These are phyloP conservation scores for Fagopyrum tataricum DNA, from an alignment of 148 eudicot genomes.

Conservation along the genomic window DNA sequence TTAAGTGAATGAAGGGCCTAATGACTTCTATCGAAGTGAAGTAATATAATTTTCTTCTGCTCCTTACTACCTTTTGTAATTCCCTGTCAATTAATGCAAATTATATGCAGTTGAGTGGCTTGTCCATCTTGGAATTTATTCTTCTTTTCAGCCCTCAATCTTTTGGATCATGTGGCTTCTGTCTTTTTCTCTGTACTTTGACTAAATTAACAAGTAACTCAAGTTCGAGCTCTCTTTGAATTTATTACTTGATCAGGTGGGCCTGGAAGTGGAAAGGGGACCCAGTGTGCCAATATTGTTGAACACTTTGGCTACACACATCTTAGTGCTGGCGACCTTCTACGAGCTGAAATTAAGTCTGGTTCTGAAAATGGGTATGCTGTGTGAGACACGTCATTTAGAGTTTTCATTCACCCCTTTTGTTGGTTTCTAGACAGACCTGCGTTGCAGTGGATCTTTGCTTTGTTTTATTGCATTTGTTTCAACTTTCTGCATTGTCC, in stretches of 20 bases:
- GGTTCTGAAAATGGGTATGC: conserved; percentile 43
- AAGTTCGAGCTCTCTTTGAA: not conserved
- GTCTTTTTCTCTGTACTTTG: not conserved
- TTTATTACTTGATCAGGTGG: conserved; percentile 23
- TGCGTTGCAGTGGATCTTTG: not conserved
- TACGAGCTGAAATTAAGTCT: conserved; percentile 39
- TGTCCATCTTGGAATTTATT: not conserved
- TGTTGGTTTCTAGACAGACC: not conserved
- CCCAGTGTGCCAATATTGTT: conserved; percentile 39
- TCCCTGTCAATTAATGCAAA: not conserved
- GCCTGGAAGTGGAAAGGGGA: conserved; percentile 44
- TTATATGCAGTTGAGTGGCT: conserved; percentile 6
- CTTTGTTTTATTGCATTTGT: conserved; percentile 1
- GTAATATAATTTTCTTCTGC: not conserved
- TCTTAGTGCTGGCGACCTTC: conserved; percentile 41
- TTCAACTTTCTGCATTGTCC: not conserved
- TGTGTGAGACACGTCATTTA: not conserved
- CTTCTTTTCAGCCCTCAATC: not conserved
- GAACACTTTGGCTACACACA: conserved; percentile 37
- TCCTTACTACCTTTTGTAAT: not conserved
- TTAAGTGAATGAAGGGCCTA: not conserved
- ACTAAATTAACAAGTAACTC: not conserved
- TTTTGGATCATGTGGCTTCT: not conserved
- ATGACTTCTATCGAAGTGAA: not conserved
- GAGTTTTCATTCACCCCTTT: not conserved